These are phyloP conservation scores for Dictyostelium capitatum DNA, from an alignment of 78 protist species.

Conservation along the genomic window DNA sequence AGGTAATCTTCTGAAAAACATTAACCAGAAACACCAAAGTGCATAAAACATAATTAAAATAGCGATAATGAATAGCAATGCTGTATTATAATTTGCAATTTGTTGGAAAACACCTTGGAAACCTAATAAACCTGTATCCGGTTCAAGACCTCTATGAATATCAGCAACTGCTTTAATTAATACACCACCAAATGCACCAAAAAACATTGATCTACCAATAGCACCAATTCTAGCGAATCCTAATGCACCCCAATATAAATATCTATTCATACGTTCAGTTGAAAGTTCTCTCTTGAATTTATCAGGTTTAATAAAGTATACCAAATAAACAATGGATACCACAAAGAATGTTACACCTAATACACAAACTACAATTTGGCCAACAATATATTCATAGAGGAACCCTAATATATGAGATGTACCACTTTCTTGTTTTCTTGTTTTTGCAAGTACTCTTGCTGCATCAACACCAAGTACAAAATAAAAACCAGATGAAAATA, in stretches of 20 bases:
- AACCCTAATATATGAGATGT: conserved; percentile 28
- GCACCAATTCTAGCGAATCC: conserved; percentile 77
- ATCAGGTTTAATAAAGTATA: conserved; percentile 44
- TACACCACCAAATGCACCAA: conserved; percentile 67
- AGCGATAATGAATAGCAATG: conserved; percentile 55
- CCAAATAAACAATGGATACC: conserved; percentile 24
- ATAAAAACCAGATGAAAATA: conserved; percentile 66
- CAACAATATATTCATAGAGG: conserved; percentile 9
- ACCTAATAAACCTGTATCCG: conserved; percentile 34
- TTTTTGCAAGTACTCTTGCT: conserved; percentile 23
- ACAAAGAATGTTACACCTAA: conserved; percentile 58
- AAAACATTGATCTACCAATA: conserved; percentile 68
- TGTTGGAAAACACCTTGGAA: conserved; percentile 73
- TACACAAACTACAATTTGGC: conserved; percentile 53
- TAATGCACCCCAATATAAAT: conserved; percentile 36
- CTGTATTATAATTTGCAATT: conserved; percentile 36
- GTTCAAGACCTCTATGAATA: conserved; percentile 25
- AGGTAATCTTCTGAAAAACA: conserved; percentile 63
- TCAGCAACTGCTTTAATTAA: conserved; percentile 47
- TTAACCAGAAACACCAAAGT: conserved; percentile 59
- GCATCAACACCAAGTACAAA: conserved; percentile 77
- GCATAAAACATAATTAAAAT: conserved; percentile 46
- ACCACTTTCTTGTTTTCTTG: conserved; percentile 19
- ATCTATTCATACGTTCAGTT: conserved; percentile 58
- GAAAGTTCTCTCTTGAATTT: conserved; percentile 66